A percentile compares a stretch with the other conserved stretches of the same genome.
phyloP scores from a whole-genome alignment of 2,329 filamentous ascomycete genomes.

The Pseudogymnoascus sp. region DNA sequence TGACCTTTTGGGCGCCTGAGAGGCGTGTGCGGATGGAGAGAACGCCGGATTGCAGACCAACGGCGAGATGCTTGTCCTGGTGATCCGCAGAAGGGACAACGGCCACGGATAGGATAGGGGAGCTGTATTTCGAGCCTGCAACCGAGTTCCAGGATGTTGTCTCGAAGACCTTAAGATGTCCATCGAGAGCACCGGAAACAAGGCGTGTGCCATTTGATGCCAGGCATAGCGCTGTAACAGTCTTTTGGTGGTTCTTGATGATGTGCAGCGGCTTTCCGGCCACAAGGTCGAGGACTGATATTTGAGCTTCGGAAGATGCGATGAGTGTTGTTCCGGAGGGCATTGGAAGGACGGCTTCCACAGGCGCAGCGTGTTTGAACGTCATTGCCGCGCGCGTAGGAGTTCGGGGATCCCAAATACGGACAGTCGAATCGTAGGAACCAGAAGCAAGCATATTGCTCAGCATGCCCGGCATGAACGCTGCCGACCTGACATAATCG shows the following conservation, averaged over 20 bases:
- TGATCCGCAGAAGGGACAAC: slow-evolving; percentile 59
- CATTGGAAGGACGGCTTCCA: slow-evolving; percentile 84
- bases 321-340: slow-evolving; percentile 80
- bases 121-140: slow-evolving; percentile 87
- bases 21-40: slow-evolving; percentile 85
- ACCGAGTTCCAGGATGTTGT: slow-evolving; percentile 93
- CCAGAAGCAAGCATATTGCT: slow-evolving; percentile 76
- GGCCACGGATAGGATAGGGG: slow-evolving; percentile 77
- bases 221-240: slow-evolving; percentile 78
- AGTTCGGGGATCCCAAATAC: slow-evolving; percentile 83
- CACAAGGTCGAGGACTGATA: slow-evolving; percentile 87
- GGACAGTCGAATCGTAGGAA: slow-evolving; percentile 89
- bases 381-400: slow-evolving; percentile 71
- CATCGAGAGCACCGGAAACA: slow-evolving; percentile 83
- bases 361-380: slow-evolving; percentile 85
- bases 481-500: slow-evolving; percentile 85
- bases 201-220: slow-evolving; percentile 76
- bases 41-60: slow-evolving; percentile 92
- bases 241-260: slow-evolving; percentile 95
- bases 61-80: slow-evolving; percentile 87
- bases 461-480: slow-evolving; percentile 69
- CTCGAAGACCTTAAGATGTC: slow-evolving; percentile 95
- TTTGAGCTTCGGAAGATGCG: slow-evolving; percentile 75
- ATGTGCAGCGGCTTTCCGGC: slow-evolving; percentile 81
- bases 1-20: slow-evolving; percentile 71